Conservation (phyloP, 192 early-diverging fungal species). For the Gorgonomyces haynaldii region DNA sequence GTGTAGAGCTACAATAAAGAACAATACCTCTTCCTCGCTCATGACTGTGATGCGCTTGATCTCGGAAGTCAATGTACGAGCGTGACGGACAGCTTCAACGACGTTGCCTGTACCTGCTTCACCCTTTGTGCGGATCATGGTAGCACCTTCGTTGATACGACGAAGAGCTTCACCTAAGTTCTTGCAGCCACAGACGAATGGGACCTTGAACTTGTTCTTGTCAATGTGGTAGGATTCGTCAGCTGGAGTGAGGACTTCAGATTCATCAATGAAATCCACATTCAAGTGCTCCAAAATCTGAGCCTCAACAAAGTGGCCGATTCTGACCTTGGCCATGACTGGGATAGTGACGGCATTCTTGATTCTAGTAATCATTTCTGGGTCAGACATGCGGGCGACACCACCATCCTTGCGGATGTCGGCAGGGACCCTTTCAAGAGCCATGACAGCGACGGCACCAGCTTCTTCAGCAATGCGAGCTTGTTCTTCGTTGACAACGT, state of each 20-base stretch:
- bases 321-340: conserved; percentile 97
- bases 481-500: conserved; percentile 95
- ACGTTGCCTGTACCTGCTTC: conserved; percentile 98
- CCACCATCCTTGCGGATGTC: conserved; percentile 96
- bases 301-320: conserved; percentile 98
- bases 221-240: conserved; percentile 94
- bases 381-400: conserved; percentile 97
- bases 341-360: conserved; percentile 91
- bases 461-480: conserved; percentile 95
- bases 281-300: conserved; percentile 85
- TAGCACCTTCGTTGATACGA: conserved; percentile 91
- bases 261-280: conserved; percentile 96
- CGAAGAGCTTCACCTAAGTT: conserved; percentile 97
- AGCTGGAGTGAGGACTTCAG: conserved; percentile 89
- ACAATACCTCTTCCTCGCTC: conserved; percentile 58
- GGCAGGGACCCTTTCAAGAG: conserved; percentile 93
- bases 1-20: conserved; percentile 50
- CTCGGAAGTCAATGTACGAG: conserved; percentile 73
- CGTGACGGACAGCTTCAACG: conserved; percentile 94
- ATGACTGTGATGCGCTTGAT: conserved; percentile 77
- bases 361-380: conserved; percentile 94
- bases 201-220: conserved; percentile 86
- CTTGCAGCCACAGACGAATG: conserved; percentile 92
- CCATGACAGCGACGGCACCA: conserved; percentile 96
- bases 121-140: conserved; percentile 97